phyloP scores from a whole-genome alignment of 331 rosid genomes.

The Stylosanthes scabra region DNA sequence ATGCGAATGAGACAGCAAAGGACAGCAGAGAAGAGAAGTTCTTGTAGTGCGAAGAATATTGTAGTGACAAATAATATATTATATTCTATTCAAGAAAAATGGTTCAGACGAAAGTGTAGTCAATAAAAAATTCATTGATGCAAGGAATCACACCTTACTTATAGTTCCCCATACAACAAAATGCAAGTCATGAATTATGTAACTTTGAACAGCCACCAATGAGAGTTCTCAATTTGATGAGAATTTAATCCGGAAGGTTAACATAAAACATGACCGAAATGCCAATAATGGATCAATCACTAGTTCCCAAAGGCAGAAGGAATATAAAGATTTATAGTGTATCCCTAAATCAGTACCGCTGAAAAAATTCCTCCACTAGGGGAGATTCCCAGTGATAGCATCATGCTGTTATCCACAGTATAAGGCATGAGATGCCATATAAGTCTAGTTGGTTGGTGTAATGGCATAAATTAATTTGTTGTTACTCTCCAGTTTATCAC shows the following conservation, averaged over 20 bases:
- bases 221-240: constrained; percentile 36
- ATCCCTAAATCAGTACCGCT: constrained; percentile 31
- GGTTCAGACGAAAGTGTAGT: constrained; percentile 26
- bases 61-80: constrained; percentile 33
- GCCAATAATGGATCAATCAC: constrained; percentile 36
- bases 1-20: constrained; percentile 30
- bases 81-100: constrained; percentile 28
- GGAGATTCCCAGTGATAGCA: constrained; percentile 40
- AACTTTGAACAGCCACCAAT: constrained; percentile 22
- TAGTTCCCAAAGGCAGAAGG: constrained; percentile 23
- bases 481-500: constrained; percentile 23
- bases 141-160: constrained; percentile 29
- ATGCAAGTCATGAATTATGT: constrained; percentile 24
- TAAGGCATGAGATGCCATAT: constrained; percentile 28
- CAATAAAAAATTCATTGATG: constrained; percentile 13
- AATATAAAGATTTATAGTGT: constrained; percentile 44
- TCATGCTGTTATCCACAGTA: constrained; percentile 24
- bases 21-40: constrained; percentile 30
- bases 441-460: constrained; percentile 18
- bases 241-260: constrained; percentile 18
- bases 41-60: constrained; percentile 36
- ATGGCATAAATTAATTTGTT: constrained; percentile 17
- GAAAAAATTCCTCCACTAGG: constrained; percentile 37
- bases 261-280: constrained; percentile 26
- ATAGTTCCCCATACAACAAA: constrained; percentile 9